These are phyloP conservation scores for Tubosaeta sp. DNA, from an alignment of 768 basidiomycete species.

Conservation along the genomic window DNA sequence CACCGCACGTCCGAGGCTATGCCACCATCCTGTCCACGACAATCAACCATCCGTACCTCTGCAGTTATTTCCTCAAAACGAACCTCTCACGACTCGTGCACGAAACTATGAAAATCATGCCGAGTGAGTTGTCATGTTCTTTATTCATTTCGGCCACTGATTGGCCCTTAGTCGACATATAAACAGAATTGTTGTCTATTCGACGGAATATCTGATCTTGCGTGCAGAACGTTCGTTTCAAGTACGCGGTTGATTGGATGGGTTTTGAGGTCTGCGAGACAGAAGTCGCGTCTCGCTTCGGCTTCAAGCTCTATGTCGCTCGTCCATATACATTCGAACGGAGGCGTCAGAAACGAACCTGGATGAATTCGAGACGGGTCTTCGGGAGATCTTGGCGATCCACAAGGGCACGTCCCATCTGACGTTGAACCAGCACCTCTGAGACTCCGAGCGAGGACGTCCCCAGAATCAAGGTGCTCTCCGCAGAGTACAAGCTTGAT, in stretches of 20 bases:
- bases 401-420: constrained; percentile 94
- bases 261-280: constrained; percentile 81
- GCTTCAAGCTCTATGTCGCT: constrained; percentile 68
- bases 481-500: constrained; percentile 86
- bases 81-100: no score
- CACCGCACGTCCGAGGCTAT: no score
- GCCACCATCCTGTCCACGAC: no score
- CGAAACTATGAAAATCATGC: constrained; percentile 92
- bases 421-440: constrained; percentile 93
- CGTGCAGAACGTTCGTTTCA: constrained; percentile 78
- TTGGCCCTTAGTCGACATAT: constrained; percentile 49
- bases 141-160: neutral
- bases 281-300: constrained; percentile 87
- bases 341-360: constrained; percentile 90
- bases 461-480: constrained; percentile 68
- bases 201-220: constrained; percentile 8
- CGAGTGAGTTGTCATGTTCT: constrained; percentile 55
- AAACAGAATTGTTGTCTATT: constrained; percentile 4
- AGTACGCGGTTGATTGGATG: constrained; percentile 97
- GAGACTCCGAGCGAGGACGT: constrained; percentile 75
- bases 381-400: constrained; percentile 87
- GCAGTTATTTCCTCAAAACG: no score
- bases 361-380: constrained; percentile 88
- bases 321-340: constrained; percentile 86
- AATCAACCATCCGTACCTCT: no score